Conservation (phyloP, 1,139 yeast species). For the Kluyveromyces sp. region DNA sequence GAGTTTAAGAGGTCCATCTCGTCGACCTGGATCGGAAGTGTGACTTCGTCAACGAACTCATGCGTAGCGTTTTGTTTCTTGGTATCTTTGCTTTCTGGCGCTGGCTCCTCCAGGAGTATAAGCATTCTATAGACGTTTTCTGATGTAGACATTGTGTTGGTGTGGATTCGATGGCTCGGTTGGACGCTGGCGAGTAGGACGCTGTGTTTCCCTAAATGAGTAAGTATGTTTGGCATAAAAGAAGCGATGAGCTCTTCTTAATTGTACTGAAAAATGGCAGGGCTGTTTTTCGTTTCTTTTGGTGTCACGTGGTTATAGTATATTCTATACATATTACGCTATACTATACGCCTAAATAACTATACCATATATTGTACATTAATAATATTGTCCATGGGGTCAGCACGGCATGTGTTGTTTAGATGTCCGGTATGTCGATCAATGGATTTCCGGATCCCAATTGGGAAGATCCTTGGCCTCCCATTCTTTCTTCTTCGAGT, state of each 20-base stretch:
- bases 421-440: slow-evolving; percentile 3
- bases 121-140: slow-evolving; percentile 25
- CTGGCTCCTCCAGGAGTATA: slow-evolving; percentile 23
- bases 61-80: slow-evolving; percentile 18
- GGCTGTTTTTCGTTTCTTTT: too few relatives aligned
- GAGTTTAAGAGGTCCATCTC: slow-evolving; percentile 51
- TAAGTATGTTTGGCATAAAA: too few relatives aligned
- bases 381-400: background rate
- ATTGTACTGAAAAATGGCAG: too few relatives aligned
- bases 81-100: slow-evolving; percentile 9
- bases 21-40: slow-evolving; percentile 35
- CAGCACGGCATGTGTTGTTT: background rate
- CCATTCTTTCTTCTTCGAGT: slow-evolving; percentile 28
- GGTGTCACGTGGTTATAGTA: too few relatives aligned
- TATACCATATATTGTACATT: background rate
- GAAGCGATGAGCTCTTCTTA: too few relatives aligned
- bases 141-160: slow-evolving; percentile 8
- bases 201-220: background rate
- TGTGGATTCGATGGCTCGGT: background rate
- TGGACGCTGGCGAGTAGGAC: background rate
- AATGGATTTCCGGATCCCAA: background rate
- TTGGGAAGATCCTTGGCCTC: background rate
- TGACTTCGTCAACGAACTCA: slow-evolving; percentile 27
- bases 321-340: too few relatives aligned
- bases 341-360: background rate